Base-by-base conservation (phyloP, 768 basidiomycete genomes). In the Auriculariales sp. region DNA sequence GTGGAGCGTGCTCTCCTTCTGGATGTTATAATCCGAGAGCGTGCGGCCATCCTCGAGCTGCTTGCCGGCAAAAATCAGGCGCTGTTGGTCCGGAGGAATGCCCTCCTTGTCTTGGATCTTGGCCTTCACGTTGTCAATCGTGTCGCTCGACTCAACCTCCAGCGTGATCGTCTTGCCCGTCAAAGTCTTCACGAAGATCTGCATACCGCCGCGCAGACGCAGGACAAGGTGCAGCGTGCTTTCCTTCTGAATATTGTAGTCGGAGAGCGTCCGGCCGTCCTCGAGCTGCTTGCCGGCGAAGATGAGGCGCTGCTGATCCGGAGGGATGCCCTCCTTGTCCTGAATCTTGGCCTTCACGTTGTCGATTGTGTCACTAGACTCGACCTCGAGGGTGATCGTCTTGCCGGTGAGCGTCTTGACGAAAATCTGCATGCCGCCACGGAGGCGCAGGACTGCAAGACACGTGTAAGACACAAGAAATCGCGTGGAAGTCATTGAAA, bases 41-140 rank as follows among this genome's bases (percentile, higher is more conserved):
- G 83, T 85, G 36, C 83, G 77, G 12, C 83, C 83, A 52, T 85
- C 83, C 58, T 85, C 83, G 34, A 84, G 68, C 60, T 85, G 82
- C 68, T 85, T 85, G 3, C 82, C 82, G 47, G 82, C 83, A 52
- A 83, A 84, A 59, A 85, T 85, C n/a, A 84, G 68, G 31, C 82
- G 75, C 58, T 85, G 82, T 58, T 83, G 82, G 56, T 83, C 83
- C 19, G 82, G 83, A 14, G 81, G 83, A 45, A 85, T 84, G 35
- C 82, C 82, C 54, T 84, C 81, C 71, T 83, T 83, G 66, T 83
- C 81, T 64, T 83, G 81, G 51, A 83, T 83, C 69, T 83, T 83
- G 17, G 75, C 70, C 67, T 82, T 83, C 31, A 83, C 81, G 52
- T 82, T 81, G 66, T 83, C 81, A 55, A 83, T 83, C 19, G 81